A percentile compares a stretch with the other conserved stretches of the same genome.
Evolutionary conservation across 768 basidiomycete species (phyloP).

Genomic region (Porphyrellus cyaneotinctus): DNA sequence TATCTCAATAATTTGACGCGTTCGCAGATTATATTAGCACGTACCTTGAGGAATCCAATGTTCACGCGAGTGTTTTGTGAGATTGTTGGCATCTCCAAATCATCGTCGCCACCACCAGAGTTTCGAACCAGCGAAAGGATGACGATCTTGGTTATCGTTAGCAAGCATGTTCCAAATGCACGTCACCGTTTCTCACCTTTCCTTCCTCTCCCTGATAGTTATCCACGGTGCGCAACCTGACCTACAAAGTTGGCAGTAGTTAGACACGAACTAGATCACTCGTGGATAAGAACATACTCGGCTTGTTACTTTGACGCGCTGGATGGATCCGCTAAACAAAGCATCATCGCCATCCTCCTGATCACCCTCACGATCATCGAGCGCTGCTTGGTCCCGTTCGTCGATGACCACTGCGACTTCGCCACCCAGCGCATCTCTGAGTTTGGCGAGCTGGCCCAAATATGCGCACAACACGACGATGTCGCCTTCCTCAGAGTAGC

Average conservation of each 20-base stretch:
- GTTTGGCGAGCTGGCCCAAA: constrained; percentile 45
- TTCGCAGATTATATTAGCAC: background rate
- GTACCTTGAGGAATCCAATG: constrained; percentile 75
- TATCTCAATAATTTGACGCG: background rate
- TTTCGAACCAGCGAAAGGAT: constrained; percentile 76
- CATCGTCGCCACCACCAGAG: constrained; percentile 45
- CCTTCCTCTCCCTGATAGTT: constrained; percentile 78
- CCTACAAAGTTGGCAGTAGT: constrained; percentile 33
- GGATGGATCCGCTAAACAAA: constrained; percentile 24
- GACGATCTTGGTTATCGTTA: constrained; percentile 44
- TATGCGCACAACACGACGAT: constrained; percentile 56
- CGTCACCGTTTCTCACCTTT: constrained; percentile 33
- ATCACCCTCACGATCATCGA: constrained; percentile 48
- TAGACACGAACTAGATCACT: background rate
- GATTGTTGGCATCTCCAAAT: constrained; percentile 16
- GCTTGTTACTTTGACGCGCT: constrained; percentile 49
- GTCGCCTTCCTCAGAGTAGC: constrained; percentile 43
- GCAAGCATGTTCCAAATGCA: background rate
- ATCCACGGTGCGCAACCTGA: constrained; percentile 69
- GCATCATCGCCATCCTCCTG: constrained; percentile 33
- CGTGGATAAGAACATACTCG: constrained; percentile 36
- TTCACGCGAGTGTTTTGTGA: constrained; percentile 26
- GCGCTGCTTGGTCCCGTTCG: constrained; percentile 60
- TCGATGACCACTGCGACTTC: constrained; percentile 64
- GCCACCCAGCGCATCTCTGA: constrained; percentile 39